Evolutionary conservation across 148 eudicot genomes (phyloP).

Genomic region (Fagopyrum tataricum): DNA sequence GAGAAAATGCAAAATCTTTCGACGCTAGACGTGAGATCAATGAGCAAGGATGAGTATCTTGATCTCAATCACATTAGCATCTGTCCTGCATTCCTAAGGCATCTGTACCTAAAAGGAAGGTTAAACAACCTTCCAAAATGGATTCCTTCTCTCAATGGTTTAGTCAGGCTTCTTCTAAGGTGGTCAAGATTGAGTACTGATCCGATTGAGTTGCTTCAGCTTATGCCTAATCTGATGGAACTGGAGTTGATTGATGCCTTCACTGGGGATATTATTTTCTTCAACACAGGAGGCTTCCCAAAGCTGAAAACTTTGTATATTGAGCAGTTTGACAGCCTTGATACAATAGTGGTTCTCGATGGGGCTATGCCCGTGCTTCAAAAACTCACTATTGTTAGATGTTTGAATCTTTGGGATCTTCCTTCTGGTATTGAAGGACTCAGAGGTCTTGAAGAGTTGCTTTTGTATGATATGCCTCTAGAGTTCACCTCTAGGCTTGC

Average conservation of each 20-base stretch:
- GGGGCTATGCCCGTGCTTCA: constrained; percentile 22
- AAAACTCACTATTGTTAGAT: neutral
- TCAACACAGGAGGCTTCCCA: constrained; percentile 21
- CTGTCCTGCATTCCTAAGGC: neutral
- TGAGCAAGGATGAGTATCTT: constrained; percentile 4
- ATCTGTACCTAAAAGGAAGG: constrained; percentile 17
- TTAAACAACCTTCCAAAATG: constrained; percentile 8
- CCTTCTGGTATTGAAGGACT: constrained; percentile 14
- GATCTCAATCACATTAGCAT: constrained; percentile 10
- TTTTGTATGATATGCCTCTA: constrained; percentile 14
- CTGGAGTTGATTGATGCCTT: constrained; percentile 24
- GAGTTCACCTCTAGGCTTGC: constrained; percentile 21
- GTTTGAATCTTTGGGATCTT: neutral
- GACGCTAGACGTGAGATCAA: constrained; percentile 11
- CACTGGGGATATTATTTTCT: constrained; percentile 18
- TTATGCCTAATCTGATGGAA: constrained; percentile 27
- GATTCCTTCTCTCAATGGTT: constrained; percentile 7
- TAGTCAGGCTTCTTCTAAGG: constrained; percentile 13
- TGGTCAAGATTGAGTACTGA: constrained; percentile 6
- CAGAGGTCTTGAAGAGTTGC: constrained; percentile 14
- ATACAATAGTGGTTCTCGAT: constrained; percentile 1
- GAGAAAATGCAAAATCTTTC: constrained; percentile 11
- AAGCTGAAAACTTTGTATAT: constrained; percentile 25
- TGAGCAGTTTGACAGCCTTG: constrained; percentile 17
- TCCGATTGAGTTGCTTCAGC: constrained; percentile 21